These are phyloP conservation scores for Vigna radiata DNA, from an alignment of 306 rosid genomes.

Conservation along the genomic window DNA sequence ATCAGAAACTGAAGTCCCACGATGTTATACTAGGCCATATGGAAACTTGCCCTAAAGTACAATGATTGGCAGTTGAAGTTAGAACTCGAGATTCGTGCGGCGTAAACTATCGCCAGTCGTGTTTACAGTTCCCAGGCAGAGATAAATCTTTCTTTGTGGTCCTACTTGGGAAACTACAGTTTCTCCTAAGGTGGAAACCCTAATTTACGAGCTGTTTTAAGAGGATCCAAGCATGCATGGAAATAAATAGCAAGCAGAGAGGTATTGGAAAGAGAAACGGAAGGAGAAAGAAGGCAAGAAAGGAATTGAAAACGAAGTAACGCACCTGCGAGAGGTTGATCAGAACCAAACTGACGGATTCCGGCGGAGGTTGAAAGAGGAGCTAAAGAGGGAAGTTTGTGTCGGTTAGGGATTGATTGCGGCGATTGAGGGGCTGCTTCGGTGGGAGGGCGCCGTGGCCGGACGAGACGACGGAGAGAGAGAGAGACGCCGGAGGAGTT, in stretches of 20 bases:
- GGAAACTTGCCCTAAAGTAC: not conserved
- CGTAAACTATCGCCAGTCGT: not conserved
- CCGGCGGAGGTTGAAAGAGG: constrained; percentile 15
- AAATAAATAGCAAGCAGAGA: not conserved
- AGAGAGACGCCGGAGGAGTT: constrained; percentile 6
- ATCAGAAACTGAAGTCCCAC: not conserved
- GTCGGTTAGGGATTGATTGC: constrained; percentile 2
- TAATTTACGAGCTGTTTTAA: not conserved
- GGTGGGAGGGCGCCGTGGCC: not conserved
- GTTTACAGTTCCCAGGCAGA: constrained; percentile 29
- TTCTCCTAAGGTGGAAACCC: constrained; percentile 26
- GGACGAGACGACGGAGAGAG: constrained; percentile 21
- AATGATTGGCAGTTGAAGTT: not conserved
- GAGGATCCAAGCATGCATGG: constrained; percentile 3
- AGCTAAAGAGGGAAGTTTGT: not conserved
- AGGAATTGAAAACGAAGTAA: constrained; percentile 2
- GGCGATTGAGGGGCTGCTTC: not conserved
- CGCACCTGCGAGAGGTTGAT: constrained; percentile 52
- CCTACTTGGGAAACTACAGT: not conserved
- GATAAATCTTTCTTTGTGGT: not conserved
- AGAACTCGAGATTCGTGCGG: not conserved
- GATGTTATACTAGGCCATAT: not conserved
- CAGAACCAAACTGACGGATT: constrained; percentile 25
- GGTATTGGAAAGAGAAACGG: not conserved
- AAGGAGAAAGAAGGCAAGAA: not conserved